Percentiles rank a stretch among this genome's conserved stretches.
Evolutionary conservation across 1,284 basidiomycete species (phyloP).

Genomic region (Takashimella tepidaria): DNA sequence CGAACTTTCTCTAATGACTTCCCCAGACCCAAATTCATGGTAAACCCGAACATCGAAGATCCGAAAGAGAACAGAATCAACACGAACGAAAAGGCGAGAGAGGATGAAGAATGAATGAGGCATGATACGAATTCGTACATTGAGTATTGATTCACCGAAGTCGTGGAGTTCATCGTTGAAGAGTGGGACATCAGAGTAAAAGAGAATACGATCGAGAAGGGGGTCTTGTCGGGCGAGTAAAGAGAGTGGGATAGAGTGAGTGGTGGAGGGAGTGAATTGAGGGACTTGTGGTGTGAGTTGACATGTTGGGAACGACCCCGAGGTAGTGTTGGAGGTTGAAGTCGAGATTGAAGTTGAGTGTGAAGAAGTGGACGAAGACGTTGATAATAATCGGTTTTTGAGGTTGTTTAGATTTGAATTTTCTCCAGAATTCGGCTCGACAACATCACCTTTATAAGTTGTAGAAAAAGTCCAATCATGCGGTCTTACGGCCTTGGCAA

Average conservation of each 20-base stretch:
- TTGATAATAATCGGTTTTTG: constrained; percentile 1
- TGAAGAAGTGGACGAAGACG: background rate
- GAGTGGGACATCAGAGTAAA: constrained; percentile 85
- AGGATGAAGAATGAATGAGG: constrained; percentile 92
- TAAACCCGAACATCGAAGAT: constrained; percentile 86
- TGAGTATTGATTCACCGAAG: constrained; percentile 75
- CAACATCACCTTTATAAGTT: constrained; percentile 66
- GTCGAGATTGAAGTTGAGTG: constrained; percentile 5
- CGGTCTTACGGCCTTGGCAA: constrained; percentile 71
- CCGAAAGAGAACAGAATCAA: constrained; percentile 92
- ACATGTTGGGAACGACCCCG: too few species aligned
- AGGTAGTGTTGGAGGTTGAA: background rate
- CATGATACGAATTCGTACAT: constrained; percentile 91
- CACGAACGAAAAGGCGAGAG: constrained; percentile 83
- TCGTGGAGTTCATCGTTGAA: constrained; percentile 95
- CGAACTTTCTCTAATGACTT: constrained; percentile 71
- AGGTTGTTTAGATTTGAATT: too few species aligned
- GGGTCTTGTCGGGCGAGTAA: constrained; percentile 85
- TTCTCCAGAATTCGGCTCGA: constrained; percentile 26
- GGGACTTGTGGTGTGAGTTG: too few species aligned
- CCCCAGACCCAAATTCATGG: constrained; percentile 61
- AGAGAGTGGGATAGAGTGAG: constrained; percentile 66
- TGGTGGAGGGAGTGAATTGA: constrained; percentile 55
- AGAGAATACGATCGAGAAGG: constrained; percentile 60
- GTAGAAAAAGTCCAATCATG: constrained; percentile 99